Evolutionary conservation across 139 green algal species (phyloP).

Genomic region (Coelastrella sp.): DNA sequence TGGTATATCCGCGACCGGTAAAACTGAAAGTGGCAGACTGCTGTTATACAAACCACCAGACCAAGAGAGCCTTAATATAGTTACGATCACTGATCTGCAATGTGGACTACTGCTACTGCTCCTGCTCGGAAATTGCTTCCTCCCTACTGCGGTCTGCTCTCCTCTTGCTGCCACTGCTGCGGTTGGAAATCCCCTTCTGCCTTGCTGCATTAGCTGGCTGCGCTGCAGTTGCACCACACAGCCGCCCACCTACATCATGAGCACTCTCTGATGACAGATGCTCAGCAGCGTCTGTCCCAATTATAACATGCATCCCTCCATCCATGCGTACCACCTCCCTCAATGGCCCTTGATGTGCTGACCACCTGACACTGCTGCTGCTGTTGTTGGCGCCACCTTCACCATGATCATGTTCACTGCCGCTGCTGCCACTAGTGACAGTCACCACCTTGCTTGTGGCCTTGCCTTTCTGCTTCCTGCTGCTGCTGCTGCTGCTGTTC

Average conservation of each 20-base stretch:
- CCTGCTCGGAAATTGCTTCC: background rate
- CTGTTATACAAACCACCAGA: too few species aligned
- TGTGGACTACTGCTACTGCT: background rate
- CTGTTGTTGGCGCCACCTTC: background rate
- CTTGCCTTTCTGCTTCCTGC: background rate
- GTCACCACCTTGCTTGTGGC: background rate
- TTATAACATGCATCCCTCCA: slow-evolving; percentile 20
- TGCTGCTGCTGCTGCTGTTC: background rate
- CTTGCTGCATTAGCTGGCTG: background rate
- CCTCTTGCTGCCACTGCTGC: background rate
- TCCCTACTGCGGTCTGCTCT: background rate
- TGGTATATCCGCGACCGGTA: too few species aligned
- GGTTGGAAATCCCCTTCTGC: background rate
- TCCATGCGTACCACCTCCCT: background rate
- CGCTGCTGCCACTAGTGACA: too few species aligned
- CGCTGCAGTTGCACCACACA: background rate
- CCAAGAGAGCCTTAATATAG: too few species aligned
- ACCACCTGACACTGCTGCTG: background rate
- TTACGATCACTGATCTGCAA: background rate
- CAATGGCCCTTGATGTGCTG: background rate
- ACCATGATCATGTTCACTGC: background rate
- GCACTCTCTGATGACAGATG: background rate
- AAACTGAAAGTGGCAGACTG: too few species aligned
- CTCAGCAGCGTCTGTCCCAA: background rate
- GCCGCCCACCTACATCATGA: background rate